These are phyloP conservation scores for Fusarium burgessii DNA, from an alignment of 2,329 filamentous ascomycete genomes.

Conservation along the genomic window DNA sequence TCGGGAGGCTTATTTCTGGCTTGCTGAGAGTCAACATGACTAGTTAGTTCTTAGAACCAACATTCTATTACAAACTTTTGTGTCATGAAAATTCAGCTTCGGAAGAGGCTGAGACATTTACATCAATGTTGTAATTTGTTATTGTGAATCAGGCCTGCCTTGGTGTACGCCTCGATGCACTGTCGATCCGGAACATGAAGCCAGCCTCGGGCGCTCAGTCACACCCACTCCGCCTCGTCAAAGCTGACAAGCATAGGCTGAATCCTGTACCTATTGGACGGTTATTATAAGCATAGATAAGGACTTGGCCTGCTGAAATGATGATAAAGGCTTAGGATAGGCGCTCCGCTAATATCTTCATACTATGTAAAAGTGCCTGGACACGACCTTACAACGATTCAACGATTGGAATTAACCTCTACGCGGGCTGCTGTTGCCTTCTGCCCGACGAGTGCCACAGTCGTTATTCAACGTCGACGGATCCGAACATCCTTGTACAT, in stretches of 20 bases:
- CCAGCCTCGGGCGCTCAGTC: slow-evolving; percentile 1
- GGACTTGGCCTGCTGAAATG: background rate
- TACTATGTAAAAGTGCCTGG: background rate
- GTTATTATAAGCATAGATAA: background rate
- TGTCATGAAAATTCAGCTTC: slow-evolving; percentile 21
- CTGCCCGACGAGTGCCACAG: background rate
- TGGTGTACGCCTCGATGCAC: slow-evolving; percentile 15
- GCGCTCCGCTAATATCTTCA: background rate
- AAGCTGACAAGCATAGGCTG: background rate
- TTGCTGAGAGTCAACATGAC: background rate
- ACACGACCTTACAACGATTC: background rate
- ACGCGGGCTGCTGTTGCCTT: too few species aligned
- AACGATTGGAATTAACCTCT: background rate
- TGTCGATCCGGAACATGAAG: slow-evolving; percentile 14
- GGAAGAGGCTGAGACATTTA: slow-evolving; percentile 11
- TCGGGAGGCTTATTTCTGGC: background rate
- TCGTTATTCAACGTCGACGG: background rate
- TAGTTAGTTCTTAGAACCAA: slow-evolving; percentile 4
- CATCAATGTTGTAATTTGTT: background rate
- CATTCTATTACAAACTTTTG: slow-evolving; percentile 2
- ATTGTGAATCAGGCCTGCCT: slow-evolving; percentile 1
- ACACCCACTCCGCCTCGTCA: background rate
- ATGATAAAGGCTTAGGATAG: background rate
- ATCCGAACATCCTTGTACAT: background rate
- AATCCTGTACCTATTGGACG: background rate